Evolutionary conservation across 176 grass and related monocot species (phyloP).

Genomic region (Juncus inflexus): DNA sequence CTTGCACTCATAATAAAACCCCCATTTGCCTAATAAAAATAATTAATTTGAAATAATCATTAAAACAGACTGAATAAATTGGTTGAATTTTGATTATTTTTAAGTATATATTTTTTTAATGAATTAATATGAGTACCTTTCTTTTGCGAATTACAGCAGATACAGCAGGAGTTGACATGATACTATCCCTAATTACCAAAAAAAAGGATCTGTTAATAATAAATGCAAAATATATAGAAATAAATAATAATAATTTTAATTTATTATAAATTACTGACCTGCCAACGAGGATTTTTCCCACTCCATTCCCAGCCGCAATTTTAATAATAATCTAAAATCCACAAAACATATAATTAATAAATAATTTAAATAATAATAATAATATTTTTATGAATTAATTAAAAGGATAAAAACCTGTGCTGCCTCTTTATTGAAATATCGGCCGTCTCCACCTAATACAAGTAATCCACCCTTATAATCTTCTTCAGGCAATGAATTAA

Average conservation of each 20-base stretch:
- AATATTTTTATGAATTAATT: conserved; percentile 4
- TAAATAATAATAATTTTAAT: conserved; percentile 9
- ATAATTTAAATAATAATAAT: not conserved
- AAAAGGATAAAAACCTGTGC: conserved; percentile 47
- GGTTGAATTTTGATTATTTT: not conserved
- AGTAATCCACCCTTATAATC: conserved; percentile 74
- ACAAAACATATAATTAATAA: not conserved
- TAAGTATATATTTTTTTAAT: conserved; percentile 9
- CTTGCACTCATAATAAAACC: conserved; percentile 96
- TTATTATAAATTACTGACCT: conserved; percentile 37
- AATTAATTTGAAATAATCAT: conserved; percentile 14
- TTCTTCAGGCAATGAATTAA: conserved; percentile 69
- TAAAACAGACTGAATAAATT: not conserved
- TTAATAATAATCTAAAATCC: conserved; percentile 67
- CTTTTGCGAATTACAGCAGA: conserved; percentile 85
- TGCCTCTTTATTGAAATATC: conserved; percentile 80
- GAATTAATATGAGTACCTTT: conserved; percentile 38
- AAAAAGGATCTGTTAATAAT: conserved; percentile 16
- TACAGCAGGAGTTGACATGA: conserved; percentile 84
- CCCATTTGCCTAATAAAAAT: conserved; percentile 62
- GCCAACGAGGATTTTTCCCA: conserved; percentile 71
- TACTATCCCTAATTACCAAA: conserved; percentile 43
- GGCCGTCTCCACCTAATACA: conserved; percentile 79
- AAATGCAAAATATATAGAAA: conserved; percentile 9
- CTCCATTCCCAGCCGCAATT: conserved; percentile 86